Percentiles rank a stretch among this genome's conserved stretches.
Evolutionary conservation across 805 yeast species (phyloP).

Genomic region (Barnettozyma wickerhamii): DNA sequence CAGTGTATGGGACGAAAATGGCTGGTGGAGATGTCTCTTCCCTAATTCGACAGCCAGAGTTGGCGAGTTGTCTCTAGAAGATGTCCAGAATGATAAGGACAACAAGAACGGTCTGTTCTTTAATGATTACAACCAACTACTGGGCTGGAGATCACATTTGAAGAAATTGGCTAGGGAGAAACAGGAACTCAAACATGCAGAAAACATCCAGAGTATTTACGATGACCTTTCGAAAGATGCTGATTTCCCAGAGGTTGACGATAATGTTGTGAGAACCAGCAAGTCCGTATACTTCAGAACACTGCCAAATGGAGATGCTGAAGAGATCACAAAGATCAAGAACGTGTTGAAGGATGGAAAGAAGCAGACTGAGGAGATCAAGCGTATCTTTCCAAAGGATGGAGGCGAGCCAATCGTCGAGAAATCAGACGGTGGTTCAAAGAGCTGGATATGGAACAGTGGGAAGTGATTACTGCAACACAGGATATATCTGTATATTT

Average conservation of each 20-base stretch:
- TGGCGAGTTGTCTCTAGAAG: constrained; percentile 47
- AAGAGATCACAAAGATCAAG: constrained; percentile 34
- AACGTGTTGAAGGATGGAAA: constrained; percentile 41
- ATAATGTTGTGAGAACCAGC: constrained; percentile 34
- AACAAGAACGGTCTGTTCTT: constrained; percentile 59
- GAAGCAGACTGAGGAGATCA: constrained; percentile 33
- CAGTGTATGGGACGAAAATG: constrained; percentile 78
- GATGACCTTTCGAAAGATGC: constrained; percentile 25
- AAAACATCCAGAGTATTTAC: constrained; percentile 14
- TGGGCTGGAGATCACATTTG: constrained; percentile 66
- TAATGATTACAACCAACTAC: constrained; percentile 54
- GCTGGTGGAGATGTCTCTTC: constrained; percentile 89
- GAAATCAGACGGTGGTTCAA: constrained; percentile 5
- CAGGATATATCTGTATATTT: background rate
- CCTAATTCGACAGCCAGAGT: constrained; percentile 45
- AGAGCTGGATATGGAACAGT: constrained; percentile 23
- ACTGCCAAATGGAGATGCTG: constrained; percentile 39
- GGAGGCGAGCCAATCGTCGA: constrained; percentile 32
- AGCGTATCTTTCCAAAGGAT: constrained; percentile 33
- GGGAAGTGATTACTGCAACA: background rate
- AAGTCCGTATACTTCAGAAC: constrained; percentile 33
- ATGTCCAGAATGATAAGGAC: constrained; percentile 40
- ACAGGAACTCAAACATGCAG: constrained; percentile 26
- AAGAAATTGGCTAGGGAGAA: constrained; percentile 38
- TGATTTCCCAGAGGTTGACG: constrained; percentile 10